Base-by-base conservation (phyloP, 176 grass and related monocot species). In the Rhynchospora tenuis region DNA sequence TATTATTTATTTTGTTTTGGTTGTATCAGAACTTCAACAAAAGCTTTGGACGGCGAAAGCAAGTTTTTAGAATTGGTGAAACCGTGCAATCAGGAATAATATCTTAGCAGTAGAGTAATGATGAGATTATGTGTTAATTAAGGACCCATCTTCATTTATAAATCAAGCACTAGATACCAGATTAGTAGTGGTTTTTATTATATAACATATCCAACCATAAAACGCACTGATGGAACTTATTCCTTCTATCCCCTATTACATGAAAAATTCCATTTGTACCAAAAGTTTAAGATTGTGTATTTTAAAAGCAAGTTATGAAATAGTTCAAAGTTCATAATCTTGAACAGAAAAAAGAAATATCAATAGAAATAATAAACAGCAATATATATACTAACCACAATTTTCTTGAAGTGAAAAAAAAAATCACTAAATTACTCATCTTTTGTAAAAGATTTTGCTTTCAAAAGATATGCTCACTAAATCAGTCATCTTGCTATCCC, bases 141-240 rank as follows among this genome's bases (percentile, higher is more conserved):
- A 51, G 45, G 45, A 50, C 70, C 45, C 27, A 20, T 50, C 31
- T 13, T 27, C 64, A 42, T 46, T 81, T 65, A 81, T 64, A 64
- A 9, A 64, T 57, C 6, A 65, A 81, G 79, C 58, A 65, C 79
- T 81, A 65, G 79, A 65, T 81, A 64, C 79, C 38, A 20, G 33
- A 65, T 81, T 64, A 81, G 79, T 81, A 59, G 59, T 81, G 79
- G 43, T 16, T 65, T 50, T 48, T 81, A 65, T 81, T 64, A 81
- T 64, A 81, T 81, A 81, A 81, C 79, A 81, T 81, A 81, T 81
- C 59, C 59, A 81, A 46, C 59, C 31, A 29, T 4, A 46, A 63
- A 47, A 46, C 47, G 43, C 59, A 63, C 2, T 63, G 15, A 80
- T 77, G 54, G 9, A 59, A 26, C 24, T 60, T 43, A 59, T 47